phyloP scores from a whole-genome alignment of 2,329 filamentous ascomycete species.

The Tothia fuscella region DNA sequence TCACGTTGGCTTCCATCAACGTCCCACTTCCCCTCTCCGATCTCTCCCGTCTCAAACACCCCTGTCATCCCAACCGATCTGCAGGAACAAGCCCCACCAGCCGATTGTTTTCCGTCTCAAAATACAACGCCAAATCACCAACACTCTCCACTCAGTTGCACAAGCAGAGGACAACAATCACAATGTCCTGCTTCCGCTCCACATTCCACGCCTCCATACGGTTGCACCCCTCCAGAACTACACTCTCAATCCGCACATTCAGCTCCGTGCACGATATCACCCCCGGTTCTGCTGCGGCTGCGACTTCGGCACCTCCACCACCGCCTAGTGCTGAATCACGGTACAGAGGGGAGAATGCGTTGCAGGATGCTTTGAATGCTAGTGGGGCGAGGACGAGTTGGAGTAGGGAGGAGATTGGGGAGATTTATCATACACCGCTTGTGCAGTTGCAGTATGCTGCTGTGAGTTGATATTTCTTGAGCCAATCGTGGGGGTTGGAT shows the following conservation, averaged over 20 bases:
- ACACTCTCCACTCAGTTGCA: background rate
- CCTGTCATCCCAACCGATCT: background rate
- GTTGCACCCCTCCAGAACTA: slow-evolving; percentile 3
- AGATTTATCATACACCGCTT: slow-evolving; percentile 71
- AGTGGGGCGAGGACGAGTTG: slow-evolving; percentile 56
- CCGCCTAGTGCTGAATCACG: slow-evolving; percentile 8
- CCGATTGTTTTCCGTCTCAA: background rate
- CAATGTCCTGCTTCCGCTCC: slow-evolving; percentile 7
- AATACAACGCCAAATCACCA: background rate
- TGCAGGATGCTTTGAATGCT: slow-evolving; percentile 46
- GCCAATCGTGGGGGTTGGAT: background rate
- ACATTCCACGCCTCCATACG: slow-evolving; percentile 7
- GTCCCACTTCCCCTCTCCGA: background rate
- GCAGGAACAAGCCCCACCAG: too few relatives aligned
- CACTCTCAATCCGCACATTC: slow-evolving; percentile 5
- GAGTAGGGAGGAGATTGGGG: slow-evolving; percentile 69
- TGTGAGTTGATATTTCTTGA: slow-evolving; percentile 34
- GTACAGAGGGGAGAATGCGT: slow-evolving; percentile 12
- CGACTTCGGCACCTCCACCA: slow-evolving; percentile 13
- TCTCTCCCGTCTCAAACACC: background rate
- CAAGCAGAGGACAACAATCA: too few relatives aligned
- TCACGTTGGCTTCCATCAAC: too few relatives aligned
- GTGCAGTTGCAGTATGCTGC: slow-evolving; percentile 67
- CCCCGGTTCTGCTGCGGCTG: background rate
- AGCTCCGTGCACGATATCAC: slow-evolving; percentile 9